Conservation (phyloP, 2,329 filamentous ascomycete species). For the Drechslerella dactyloides region DNA sequence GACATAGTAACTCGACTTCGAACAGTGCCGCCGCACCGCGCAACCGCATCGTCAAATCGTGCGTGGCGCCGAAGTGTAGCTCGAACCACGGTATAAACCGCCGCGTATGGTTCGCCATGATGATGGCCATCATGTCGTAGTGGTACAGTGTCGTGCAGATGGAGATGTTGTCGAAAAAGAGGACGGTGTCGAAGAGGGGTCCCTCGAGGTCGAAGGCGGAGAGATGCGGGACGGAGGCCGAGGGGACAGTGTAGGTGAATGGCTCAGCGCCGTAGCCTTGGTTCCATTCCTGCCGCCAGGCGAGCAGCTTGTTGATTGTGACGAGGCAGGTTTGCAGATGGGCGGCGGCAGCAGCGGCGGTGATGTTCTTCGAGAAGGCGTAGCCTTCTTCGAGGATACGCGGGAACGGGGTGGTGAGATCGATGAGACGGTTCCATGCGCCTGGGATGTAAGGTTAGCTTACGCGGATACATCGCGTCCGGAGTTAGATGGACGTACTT, state of each 20-base stretch:
- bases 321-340: slow-evolving; percentile 33
- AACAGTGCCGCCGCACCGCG: slow-evolving; percentile 16
- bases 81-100: slow-evolving; percentile 47
- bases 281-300: slow-evolving; percentile 47
- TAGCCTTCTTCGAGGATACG: slow-evolving; percentile 31
- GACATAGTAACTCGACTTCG: slow-evolving; percentile 14
- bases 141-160: slow-evolving; percentile 44
- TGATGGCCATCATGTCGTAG: slow-evolving; percentile 26
- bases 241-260: slow-evolving; percentile 36
- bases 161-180: slow-evolving; percentile 43
- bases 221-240: slow-evolving; percentile 14
- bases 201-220: slow-evolving; percentile 32
- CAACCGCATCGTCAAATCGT: slow-evolving; percentile 7
- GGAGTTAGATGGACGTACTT: slow-evolving; percentile 14
- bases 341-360: slow-evolving; percentile 12
- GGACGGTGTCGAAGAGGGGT: slow-evolving; percentile 32
- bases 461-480: not conserved
- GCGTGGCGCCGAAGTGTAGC: slow-evolving; percentile 35
- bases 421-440: slow-evolving; percentile 31
- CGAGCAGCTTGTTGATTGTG: slow-evolving; percentile 21
- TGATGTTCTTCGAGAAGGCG: slow-evolving; percentile 28
- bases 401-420: slow-evolving; percentile 23
- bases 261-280: slow-evolving; percentile 34
- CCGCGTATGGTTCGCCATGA: slow-evolving; percentile 18
- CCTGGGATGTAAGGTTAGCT: not conserved